Evolutionary conservation across 2,329 filamentous ascomycete genomes (phyloP), one percentile per base, ranked within the genome.

Genomic region (Fusarium euwallaceae): DNA sequence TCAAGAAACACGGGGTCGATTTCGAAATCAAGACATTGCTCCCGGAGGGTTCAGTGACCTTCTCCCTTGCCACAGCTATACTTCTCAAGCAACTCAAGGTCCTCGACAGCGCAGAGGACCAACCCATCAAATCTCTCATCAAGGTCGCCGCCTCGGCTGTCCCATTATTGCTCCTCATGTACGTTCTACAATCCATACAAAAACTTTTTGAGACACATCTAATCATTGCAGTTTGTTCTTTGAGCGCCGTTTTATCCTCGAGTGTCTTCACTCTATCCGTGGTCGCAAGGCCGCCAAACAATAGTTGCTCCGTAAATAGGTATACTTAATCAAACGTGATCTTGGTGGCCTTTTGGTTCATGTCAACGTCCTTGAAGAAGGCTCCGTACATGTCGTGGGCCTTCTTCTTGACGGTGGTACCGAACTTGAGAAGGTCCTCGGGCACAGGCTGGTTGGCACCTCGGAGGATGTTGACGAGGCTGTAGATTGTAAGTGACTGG

Each of bases 331-430:
- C 95, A 86, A 98, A 98, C 56, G 91, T 95, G 81, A 98, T 97
- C 88, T 98, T 98, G 67, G 93, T 97, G 32, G 94, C 92, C 83
- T 94, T 92, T 85, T 96, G 93, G 82, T 90, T 94, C 83, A 92
- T 92, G 78, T 94, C 93, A 10, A 94, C 92, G 78, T 98, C 95
- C 85, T 97, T 98, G 88, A 94, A 98, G 82, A 98, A 98, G 36
- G 95, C 95, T 67, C 97, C 97, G 81, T 98, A 99, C 58, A 94
- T 93, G 80, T 95, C 94, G 85, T 99, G 97, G 59, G 92, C 90
- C 95, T 98, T 98, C 91, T 97, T 98, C 91, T 98, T 99, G 62
- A 99, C 97, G 1, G 96, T 98, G 24, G 95, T 97, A 79, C 97
- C 97, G 78, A 98, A 99, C 85, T 97, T 98, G 82, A 98, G 88